phyloP scores from a whole-genome alignment of 2,329 filamentous ascomycete genomes.

The Hypoxylon sp. region DNA sequence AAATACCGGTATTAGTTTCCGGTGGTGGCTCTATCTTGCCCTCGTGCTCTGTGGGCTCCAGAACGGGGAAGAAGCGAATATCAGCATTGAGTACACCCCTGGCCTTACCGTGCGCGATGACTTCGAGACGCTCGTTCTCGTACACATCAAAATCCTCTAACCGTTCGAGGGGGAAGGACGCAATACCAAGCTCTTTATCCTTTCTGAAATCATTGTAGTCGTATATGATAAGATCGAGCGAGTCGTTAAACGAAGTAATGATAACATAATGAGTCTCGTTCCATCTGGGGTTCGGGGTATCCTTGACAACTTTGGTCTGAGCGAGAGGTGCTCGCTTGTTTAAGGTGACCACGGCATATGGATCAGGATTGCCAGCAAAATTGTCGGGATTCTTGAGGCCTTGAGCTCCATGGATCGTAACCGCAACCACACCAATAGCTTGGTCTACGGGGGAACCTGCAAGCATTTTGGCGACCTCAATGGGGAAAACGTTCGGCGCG shows the following conservation, averaged over 20 bases:
- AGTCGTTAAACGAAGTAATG: slow-evolving; percentile 89
- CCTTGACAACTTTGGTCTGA: slow-evolving; percentile 88
- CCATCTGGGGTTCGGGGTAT: slow-evolving; percentile 91
- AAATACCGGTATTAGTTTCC: slow-evolving; percentile 93
- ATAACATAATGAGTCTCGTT: slow-evolving; percentile 98
- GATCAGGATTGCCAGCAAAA: slow-evolving; percentile 91
- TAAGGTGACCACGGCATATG: slow-evolving; percentile 87
- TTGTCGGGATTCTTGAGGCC: slow-evolving; percentile 96
- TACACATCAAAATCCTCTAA: slow-evolving; percentile 82
- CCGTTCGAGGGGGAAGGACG: slow-evolving; percentile 87
- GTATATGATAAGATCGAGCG: slow-evolving; percentile 85
- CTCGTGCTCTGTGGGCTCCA: slow-evolving; percentile 80
- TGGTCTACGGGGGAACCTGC: slow-evolving; percentile 94
- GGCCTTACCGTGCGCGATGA: slow-evolving; percentile 85
- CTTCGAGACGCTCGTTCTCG: slow-evolving; percentile 87
- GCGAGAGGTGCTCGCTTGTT: slow-evolving; percentile 87
- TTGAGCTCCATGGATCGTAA: slow-evolving; percentile 91
- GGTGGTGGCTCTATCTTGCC: slow-evolving; percentile 85
- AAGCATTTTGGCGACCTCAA: slow-evolving; percentile 98
- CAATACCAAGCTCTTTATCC: slow-evolving; percentile 92
- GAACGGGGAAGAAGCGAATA: slow-evolving; percentile 94
- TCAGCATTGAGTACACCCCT: slow-evolving; percentile 86
- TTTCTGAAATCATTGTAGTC: slow-evolving; percentile 98
- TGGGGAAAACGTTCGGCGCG: slow-evolving; percentile 95
- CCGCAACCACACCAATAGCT: slow-evolving; percentile 91